Evolutionary conservation across 106 monocot species (phyloP).

Genomic region (Posidonia australis): DNA sequence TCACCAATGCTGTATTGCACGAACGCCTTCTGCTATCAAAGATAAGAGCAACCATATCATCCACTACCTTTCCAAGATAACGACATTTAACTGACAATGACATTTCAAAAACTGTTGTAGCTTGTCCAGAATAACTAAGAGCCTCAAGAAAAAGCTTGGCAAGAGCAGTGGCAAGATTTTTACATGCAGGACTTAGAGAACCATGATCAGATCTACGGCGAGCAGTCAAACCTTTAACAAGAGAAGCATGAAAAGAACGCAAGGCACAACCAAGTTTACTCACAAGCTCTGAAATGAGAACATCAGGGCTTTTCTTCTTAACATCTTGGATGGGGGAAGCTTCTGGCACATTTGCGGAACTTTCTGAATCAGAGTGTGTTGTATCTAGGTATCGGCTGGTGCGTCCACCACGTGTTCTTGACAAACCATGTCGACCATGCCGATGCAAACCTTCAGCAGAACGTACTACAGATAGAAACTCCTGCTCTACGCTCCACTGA

Average conservation of each 20-base stretch:
- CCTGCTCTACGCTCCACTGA: conserved; percentile 35
- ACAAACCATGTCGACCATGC: conserved; percentile 48
- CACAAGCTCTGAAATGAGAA: conserved; percentile 39
- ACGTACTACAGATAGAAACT: conserved; percentile 37
- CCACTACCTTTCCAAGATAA: conserved; percentile 68
- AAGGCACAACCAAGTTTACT: conserved; percentile 37
- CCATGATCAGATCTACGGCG: conserved; percentile 58
- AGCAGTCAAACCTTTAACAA: conserved; percentile 49
- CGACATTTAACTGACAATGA: conserved; percentile 51
- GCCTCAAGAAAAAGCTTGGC: conserved; percentile 57
- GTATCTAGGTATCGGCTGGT: conserved; percentile 40
- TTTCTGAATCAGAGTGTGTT: conserved; percentile 38
- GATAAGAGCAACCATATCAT: conserved; percentile 41
- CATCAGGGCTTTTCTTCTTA: conserved; percentile 43
- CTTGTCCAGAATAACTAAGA: conserved; percentile 42
- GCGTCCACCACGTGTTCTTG: conserved; percentile 47
- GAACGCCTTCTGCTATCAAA: conserved; percentile 46
- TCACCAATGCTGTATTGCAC: conserved; percentile 50
- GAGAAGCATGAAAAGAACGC: conserved; percentile 35
- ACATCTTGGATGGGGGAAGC: conserved; percentile 23
- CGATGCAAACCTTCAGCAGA: conserved; percentile 37
- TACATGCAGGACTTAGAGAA: conserved; percentile 40
- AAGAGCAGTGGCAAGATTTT: conserved; percentile 46
- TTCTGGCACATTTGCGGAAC: conserved; percentile 23
- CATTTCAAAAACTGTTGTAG: conserved; percentile 35